Evolutionary conservation across 2,329 filamentous ascomycete genomes (phyloP), one percentile per base, ranked within the genome.

Genomic region (Dothistroma pini): DNA sequence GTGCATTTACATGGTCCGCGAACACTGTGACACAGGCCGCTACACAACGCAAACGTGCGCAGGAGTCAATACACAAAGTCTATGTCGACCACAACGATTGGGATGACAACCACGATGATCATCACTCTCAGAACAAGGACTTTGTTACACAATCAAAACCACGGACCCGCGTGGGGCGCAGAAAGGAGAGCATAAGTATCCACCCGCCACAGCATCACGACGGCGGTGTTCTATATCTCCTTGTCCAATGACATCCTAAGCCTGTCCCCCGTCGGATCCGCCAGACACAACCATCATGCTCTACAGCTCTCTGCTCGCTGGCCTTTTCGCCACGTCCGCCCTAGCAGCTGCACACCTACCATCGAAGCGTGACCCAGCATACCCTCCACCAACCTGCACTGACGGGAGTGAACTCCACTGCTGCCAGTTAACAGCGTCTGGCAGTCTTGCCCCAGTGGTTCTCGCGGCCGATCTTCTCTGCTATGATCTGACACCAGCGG

Each of bases 371-470:
- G 48, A 51, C 22, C 48, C 48, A 29, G 48, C 48, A 12, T 29
- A 51, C n/a, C 16, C 25, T 5, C 55, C 41, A 10, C 61, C 61
- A 14, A 49, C 50, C 21, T 67, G 65, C 49, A 52, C 51, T 29
- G 65, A 67, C 38, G 65, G 65, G 29, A 58, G 60, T 6, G 54
- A 63, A 61, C 55, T 67, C 21, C 65, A 67, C 53, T 67, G 65
- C 54, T 67, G 65, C 50, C 56, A 61, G 58, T 57, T 14, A 14
- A 59, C 60, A 9, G 53, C 57, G 35, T 53, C 60, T 19, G 57
- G 57, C 12, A 31, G 50, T 41, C 56, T 61, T 32, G 51, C 57
- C 11, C 58, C 63, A 10, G 56, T 67, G 32, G 58, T 47, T 6
- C 34, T 54, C 3, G 56, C 58, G 0, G 57, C 63, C 5, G 60